Evolutionary conservation across 371 early-diverging fungal genomes (phyloP).

Genomic region (Dichotomocladium elegans): DNA sequence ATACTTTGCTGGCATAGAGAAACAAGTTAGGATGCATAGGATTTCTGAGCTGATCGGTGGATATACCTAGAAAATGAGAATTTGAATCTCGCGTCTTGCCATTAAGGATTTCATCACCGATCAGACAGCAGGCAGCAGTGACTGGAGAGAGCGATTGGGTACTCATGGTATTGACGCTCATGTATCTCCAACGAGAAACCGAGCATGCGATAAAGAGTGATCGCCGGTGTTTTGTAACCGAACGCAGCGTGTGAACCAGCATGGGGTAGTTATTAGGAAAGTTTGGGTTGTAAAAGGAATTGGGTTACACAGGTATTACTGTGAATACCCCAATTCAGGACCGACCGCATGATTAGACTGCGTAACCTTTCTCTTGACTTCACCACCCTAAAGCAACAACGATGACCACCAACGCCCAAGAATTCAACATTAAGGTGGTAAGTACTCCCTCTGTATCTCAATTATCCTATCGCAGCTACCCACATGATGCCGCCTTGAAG

Average conservation of each 20-base stretch:
- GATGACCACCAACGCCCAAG: slow-evolving; percentile 22
- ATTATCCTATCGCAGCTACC: background rate
- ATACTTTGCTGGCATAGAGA: slow-evolving; percentile 19
- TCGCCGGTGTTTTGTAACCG: background rate
- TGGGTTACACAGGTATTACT: too few species aligned
- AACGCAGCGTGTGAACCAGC: too few species aligned
- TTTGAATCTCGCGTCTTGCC: slow-evolving; percentile 75
- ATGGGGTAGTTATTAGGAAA: too few species aligned
- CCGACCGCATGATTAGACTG: too few species aligned
- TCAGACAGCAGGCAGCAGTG: slow-evolving; percentile 40
- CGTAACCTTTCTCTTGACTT: background rate
- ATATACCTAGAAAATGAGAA: slow-evolving; percentile 36
- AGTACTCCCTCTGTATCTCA: background rate
- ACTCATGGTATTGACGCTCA: background rate
- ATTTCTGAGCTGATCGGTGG: background rate
- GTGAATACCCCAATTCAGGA: too few species aligned
- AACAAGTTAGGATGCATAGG: background rate
- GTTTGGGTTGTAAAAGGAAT: background rate
- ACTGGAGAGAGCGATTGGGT: background rate
- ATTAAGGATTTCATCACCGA: slow-evolving; percentile 71
- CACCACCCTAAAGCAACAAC: background rate
- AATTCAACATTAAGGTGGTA: slow-evolving; percentile 50
- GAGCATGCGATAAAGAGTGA: too few species aligned
- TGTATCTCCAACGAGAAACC: too few species aligned
- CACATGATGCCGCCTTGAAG: too few species aligned